These are phyloP conservation scores for Entophlyctis luteolus DNA, from an alignment of 192 early-diverging fungal species.

Conservation along the genomic window DNA sequence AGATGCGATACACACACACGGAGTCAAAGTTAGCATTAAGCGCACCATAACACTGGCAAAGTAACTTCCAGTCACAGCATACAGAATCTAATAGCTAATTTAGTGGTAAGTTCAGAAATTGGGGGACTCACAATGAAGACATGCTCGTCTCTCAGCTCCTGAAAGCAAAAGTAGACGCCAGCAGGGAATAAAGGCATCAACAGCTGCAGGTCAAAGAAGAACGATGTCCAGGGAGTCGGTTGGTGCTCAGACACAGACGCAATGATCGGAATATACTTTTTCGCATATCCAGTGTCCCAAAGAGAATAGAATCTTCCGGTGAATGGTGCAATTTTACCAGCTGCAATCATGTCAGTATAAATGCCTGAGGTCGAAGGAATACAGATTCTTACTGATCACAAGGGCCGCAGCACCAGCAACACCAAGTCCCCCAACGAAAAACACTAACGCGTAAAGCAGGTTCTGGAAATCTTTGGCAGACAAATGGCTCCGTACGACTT, in stretches of 20 bases:
- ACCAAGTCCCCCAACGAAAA: slow-evolving; percentile 51
- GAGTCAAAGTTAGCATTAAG: slow-evolving; percentile 95
- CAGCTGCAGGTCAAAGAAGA: slow-evolving; percentile 98
- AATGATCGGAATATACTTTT: slow-evolving; percentile 99
- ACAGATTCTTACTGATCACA: slow-evolving; percentile 54
- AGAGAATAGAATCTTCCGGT: slow-evolving; percentile 99
- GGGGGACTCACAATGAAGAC: slow-evolving; percentile 70
- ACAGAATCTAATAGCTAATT: slow-evolving; percentile 68
- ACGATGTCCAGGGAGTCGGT: slow-evolving; percentile 97
- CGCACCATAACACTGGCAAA: slow-evolving; percentile 99
- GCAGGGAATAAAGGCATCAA: slow-evolving; percentile 96
- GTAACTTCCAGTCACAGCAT: slow-evolving; percentile 96
- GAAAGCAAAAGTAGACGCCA: slow-evolving; percentile 96
- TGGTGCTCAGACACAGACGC: slow-evolving; percentile 99
- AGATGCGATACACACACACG: slow-evolving; percentile 91
- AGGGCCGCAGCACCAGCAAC: slow-evolving; percentile 66
- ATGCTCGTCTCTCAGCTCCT: slow-evolving; percentile 88
- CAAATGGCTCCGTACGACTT: slow-evolving; percentile 73
- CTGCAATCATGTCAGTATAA: not conserved
- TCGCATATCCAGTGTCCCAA: slow-evolving; percentile 99
- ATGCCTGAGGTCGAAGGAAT: too few species aligned
- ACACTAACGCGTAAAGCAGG: slow-evolving; percentile 68
- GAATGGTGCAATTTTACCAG: slow-evolving; percentile 92
- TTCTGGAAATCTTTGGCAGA: slow-evolving; percentile 81
- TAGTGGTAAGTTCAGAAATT: not conserved